These are phyloP conservation scores for Thuidium tamariscinum DNA, from an alignment of 225 moss, liverwort and hornwort species.

Conservation along the genomic window DNA sequence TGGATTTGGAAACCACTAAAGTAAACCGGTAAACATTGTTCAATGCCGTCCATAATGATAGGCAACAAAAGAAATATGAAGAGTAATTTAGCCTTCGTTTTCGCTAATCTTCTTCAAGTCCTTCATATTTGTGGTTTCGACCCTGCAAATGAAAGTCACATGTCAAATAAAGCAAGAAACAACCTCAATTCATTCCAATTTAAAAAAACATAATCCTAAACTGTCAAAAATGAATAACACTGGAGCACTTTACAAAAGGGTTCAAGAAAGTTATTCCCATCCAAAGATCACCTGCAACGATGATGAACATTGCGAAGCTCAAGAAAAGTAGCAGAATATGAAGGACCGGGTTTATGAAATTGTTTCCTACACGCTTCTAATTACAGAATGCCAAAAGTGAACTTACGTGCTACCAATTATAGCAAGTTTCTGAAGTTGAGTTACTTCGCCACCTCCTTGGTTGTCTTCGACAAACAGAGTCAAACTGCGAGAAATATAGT, in stretches of 20 bases:
- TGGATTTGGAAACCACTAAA: neutral
- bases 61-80: neutral
- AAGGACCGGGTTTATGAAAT: neutral
- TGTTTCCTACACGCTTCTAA: neutral
- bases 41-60: neutral
- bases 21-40: neutral
- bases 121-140: constrained; percentile 98
- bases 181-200: neutral
- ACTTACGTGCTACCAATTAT: constrained; percentile 95
- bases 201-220: neutral
- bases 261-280: neutral
- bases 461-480: constrained; percentile 91
- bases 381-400: neutral
- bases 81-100: constrained; percentile 16
- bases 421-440: constrained; percentile 83
- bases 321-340: neutral
- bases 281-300: neutral
- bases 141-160: constrained; percentile 39
- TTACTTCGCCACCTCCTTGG: constrained; percentile 74
- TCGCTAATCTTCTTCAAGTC: constrained; percentile 81
- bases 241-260: neutral
- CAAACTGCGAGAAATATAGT: constrained; percentile 41
- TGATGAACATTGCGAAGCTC: neutral
- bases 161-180: neutral
- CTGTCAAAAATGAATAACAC: neutral